phyloP scores from a whole-genome alignment of 2,329 filamentous ascomycete species.

The Sarocladiaceae sp. region DNA sequence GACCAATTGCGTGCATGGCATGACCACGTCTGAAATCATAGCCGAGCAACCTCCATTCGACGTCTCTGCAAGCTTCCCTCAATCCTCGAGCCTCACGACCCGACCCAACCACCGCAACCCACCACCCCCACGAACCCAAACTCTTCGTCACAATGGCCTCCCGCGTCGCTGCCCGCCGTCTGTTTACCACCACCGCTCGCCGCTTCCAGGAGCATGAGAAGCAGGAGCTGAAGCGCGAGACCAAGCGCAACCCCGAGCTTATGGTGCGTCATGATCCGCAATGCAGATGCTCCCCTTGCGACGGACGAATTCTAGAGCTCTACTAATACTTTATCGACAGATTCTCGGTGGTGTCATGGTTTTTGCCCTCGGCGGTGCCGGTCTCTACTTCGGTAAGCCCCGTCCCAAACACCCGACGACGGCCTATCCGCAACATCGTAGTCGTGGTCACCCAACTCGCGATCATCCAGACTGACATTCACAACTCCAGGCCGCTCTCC shows the following conservation, averaged over 20 bases:
- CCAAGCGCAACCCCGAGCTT: constrained; percentile 46
- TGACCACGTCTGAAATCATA: constrained; percentile 24
- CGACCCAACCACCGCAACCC: constrained; percentile 7
- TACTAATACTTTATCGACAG: constrained; percentile 39
- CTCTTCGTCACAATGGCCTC: constrained; percentile 45
- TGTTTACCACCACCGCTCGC: constrained; percentile 48
- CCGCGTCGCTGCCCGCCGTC: constrained; percentile 44
- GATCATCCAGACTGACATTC: constrained; percentile 10
- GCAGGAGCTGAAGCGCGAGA: constrained; percentile 48
- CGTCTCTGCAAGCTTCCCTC: constrained; percentile 11
- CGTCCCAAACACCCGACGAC: constrained; percentile 7
- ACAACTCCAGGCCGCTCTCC: constrained; percentile 60
- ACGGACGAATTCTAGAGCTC: constrained; percentile 8
- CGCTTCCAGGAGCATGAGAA: constrained; percentile 40
- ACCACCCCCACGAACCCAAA: not conserved
- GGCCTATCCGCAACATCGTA: too few species aligned
- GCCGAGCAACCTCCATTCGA: constrained; percentile 17
- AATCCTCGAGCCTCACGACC: constrained; percentile 14
- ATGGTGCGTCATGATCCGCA: constrained; percentile 34
- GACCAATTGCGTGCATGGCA: constrained; percentile 11
- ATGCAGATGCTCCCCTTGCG: constrained; percentile 3
- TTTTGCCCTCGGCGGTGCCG: constrained; percentile 77
- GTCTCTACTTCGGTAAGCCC: constrained; percentile 74
- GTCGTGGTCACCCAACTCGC: too few species aligned
- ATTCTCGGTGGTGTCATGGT: constrained; percentile 89